A percentile compares a stretch with the other conserved stretches of the same genome.
phyloP scores from a whole-genome alignment of 2,329 filamentous ascomycete species.

The Dendrostoma leiphaemia region DNA sequence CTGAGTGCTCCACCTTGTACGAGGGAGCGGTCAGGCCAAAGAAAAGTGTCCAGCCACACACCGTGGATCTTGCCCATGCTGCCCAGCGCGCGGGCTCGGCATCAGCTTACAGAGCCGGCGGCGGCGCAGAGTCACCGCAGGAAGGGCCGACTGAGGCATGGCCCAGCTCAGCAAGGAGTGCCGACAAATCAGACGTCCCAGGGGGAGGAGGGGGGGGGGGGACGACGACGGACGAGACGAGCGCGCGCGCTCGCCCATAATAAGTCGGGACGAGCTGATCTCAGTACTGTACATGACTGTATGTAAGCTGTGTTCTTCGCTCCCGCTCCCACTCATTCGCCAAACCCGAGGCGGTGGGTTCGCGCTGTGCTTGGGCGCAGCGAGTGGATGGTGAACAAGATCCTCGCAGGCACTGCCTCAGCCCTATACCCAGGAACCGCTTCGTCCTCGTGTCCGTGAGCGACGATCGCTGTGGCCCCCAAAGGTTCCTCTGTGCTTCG shows the following conservation, averaged over 20 bases:
- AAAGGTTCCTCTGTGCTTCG: too few relatives aligned
- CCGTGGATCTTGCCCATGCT: too few relatives aligned
- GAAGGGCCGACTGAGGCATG: conserved; percentile 3
- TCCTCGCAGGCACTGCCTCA: conserved; percentile 9
- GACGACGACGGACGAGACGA: neutral
- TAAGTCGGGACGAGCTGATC: neutral
- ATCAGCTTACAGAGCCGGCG: conserved; percentile 9
- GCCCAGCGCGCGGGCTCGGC: neutral
- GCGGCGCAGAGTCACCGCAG: neutral
- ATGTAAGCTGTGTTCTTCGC: too few relatives aligned
- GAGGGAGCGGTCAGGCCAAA: neutral
- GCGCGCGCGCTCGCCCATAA: too few relatives aligned
- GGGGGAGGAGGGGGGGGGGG: too few relatives aligned
- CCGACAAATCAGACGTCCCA: neutral
- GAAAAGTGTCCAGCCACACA: too few relatives aligned
- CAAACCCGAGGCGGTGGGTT: conserved; percentile 4
- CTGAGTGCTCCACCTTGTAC: neutral
- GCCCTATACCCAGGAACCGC: conserved; percentile 15
- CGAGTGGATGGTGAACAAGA: too few relatives aligned
- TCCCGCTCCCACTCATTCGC: too few relatives aligned
- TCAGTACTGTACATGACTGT: too few relatives aligned
- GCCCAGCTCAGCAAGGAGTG: neutral
- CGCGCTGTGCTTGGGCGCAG: neutral
- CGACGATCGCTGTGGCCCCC: neutral
- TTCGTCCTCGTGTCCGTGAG: neutral